Evolutionary conservation across 2,329 filamentous ascomycete species (phyloP).

Genomic region (Botrytis sinoallii): DNA sequence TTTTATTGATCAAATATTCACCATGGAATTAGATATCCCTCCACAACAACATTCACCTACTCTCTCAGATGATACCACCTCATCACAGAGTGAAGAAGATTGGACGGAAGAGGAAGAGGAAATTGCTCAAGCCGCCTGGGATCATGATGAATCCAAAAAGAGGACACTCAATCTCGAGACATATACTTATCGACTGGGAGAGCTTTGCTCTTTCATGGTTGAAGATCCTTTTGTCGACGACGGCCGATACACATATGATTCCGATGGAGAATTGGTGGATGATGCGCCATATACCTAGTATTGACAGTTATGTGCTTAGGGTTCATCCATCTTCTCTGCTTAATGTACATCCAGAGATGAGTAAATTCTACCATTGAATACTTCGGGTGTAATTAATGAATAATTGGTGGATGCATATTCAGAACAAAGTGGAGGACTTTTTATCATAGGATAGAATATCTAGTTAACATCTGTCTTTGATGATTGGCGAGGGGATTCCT

Average conservation of each 20-base stretch:
- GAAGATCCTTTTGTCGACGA: not conserved
- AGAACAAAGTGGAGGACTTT: not conserved
- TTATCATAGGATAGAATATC: not conserved
- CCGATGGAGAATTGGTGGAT: not conserved
- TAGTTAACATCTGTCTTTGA: not conserved
- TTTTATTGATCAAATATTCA: not conserved
- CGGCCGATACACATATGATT: no score
- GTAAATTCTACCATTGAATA: not conserved
- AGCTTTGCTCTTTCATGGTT: not conserved
- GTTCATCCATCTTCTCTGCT: not conserved
- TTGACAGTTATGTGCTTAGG: not conserved
- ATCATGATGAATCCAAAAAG: not conserved
- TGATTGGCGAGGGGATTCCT: not conserved
- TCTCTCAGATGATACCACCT: not conserved
- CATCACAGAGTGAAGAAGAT: not conserved
- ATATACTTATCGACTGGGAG: not conserved
- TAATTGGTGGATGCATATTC: not conserved
- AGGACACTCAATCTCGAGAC: fast-evolving
- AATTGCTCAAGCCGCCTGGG: no score
- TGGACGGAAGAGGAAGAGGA: not conserved
- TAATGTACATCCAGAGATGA: not conserved
- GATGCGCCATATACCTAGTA: not conserved
- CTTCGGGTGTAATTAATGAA: not conserved
- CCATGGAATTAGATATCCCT: not conserved
- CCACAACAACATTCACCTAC: no score